A percentile compares a stretch with the other conserved stretches of the same genome.
Conservation (phyloP, 441 rosid species). For the Rhodomyrtus psidioides region DNA sequence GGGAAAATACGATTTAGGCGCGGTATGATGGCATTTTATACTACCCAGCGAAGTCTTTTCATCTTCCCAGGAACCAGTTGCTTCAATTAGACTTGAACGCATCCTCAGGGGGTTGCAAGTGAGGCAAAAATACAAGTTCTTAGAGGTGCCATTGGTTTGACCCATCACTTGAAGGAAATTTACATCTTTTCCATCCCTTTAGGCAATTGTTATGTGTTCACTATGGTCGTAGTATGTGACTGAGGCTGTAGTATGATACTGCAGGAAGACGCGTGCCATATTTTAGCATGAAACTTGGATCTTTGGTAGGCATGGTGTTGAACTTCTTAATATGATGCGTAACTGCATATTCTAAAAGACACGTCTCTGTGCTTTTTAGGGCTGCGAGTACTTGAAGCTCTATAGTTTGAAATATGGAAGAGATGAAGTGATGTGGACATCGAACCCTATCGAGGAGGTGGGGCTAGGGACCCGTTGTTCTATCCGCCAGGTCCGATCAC, state of each 20-base stretch:
- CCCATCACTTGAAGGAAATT: not conserved
- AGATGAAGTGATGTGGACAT: too few relatives aligned
- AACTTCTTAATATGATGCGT: not conserved
- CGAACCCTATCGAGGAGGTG: too few relatives aligned
- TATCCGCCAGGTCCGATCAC: too few relatives aligned
- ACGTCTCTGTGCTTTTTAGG: slow-evolving; percentile 19
- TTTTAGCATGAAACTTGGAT: not conserved
- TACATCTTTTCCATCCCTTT: not conserved
- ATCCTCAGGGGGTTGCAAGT: slow-evolving; percentile 94
- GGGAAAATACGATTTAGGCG: slow-evolving; percentile 78
- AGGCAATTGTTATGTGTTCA: not conserved
- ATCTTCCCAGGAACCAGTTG: slow-evolving; percentile 70
- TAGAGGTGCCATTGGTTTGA: not conserved
- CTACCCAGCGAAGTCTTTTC: slow-evolving; percentile 93
- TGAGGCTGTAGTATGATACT: not conserved
- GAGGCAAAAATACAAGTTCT: slow-evolving; percentile 1
- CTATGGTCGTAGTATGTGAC: not conserved
- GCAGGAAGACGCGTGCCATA: not conserved
- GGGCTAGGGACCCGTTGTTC: too few relatives aligned
- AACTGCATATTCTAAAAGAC: not conserved
- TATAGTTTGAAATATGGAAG: slow-evolving; percentile 70
- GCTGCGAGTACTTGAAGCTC: slow-evolving; percentile 76
- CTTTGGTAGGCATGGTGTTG: not conserved
- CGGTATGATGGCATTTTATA: slow-evolving; percentile 86
- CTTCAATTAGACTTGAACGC: slow-evolving; percentile 84